Conservation (phyloP, 768 basidiomycete genomes). For the Pleurotus citrinopileatus region DNA sequence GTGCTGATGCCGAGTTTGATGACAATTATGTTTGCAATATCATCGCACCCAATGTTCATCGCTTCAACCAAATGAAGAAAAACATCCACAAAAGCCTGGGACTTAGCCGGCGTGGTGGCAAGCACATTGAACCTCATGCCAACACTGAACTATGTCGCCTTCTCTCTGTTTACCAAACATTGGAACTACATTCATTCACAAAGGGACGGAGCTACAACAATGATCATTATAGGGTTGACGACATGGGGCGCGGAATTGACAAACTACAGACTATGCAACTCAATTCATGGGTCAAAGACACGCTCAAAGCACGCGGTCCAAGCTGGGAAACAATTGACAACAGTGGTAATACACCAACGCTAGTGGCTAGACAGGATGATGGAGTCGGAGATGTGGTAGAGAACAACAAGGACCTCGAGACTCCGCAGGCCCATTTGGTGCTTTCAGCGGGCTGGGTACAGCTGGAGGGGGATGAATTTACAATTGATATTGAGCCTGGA, state of each 20-base stretch:
- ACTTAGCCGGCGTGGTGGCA: conserved; percentile 15
- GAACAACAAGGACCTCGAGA: neutral
- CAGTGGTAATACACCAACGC: neutral
- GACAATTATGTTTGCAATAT: conserved; percentile 23
- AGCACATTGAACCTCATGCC: conserved; percentile 21
- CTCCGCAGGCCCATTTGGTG: too few relatives aligned
- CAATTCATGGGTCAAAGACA: neutral
- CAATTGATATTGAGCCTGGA: neutral
- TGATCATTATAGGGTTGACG: conserved; percentile 8
- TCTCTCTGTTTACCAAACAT: conserved; percentile 14
- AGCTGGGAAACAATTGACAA: neutral
- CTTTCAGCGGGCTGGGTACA: too few relatives aligned
- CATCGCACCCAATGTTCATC: conserved; percentile 27
- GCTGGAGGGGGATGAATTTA: too few relatives aligned
- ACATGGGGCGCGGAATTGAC: conserved; percentile 11
- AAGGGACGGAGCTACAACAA: conserved; percentile 17
- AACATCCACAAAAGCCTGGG: conserved; percentile 22
- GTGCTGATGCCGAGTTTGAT: conserved; percentile 28
- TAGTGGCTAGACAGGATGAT: neutral
- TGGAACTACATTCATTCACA: conserved; percentile 19
- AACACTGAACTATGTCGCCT: conserved; percentile 18
- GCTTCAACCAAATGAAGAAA: conserved; percentile 27
- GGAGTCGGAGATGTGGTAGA: neutral
- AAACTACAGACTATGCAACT: neutral
- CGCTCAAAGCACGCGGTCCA: neutral